These are phyloP conservation scores for Bipolaris gigantea DNA, from an alignment of 2,329 filamentous ascomycete species.

Conservation along the genomic window DNA sequence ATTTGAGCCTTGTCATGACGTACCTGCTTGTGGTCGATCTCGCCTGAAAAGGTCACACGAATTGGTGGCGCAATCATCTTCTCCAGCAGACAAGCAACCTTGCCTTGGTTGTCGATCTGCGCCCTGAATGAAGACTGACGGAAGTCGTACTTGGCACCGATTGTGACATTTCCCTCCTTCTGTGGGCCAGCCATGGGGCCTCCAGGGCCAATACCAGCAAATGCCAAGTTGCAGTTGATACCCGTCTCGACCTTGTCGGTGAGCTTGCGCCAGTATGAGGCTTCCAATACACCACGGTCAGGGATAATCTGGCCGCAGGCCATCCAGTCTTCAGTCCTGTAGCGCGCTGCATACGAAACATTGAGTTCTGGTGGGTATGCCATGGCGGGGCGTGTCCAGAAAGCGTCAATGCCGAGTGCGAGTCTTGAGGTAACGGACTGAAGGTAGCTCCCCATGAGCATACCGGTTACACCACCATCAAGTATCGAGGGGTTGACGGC, in stretches of 20 bases:
- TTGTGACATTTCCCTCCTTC: conserved; percentile 86
- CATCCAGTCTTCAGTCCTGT: conserved; percentile 91
- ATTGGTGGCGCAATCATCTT: conserved; percentile 94
- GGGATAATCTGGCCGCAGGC: conserved; percentile 87
- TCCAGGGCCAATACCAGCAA: conserved; percentile 62
- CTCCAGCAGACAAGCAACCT: conserved; percentile 88
- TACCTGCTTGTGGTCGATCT: conserved; percentile 95
- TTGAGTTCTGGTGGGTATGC: conserved; percentile 87
- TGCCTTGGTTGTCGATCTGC: conserved; percentile 93
- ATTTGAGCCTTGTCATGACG: conserved; percentile 44
- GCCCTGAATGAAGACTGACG: conserved; percentile 91
- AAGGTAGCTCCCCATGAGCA: conserved; percentile 93
- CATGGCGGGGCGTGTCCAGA: conserved; percentile 87
- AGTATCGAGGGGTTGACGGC: conserved; percentile 92
- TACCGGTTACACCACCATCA: conserved; percentile 90
- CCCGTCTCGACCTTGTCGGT: conserved; percentile 96
- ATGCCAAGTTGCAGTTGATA: conserved; percentile 88
- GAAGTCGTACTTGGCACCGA: conserved; percentile 99
- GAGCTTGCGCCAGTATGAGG: conserved; percentile 90
- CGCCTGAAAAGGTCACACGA: conserved; percentile 90
- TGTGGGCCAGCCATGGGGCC: conserved; percentile 68
- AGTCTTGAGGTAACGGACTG: conserved; percentile 88
- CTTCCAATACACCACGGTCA: conserved; percentile 76
- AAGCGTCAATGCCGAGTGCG: conserved; percentile 84
- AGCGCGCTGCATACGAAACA: conserved; percentile 86